phyloP scores from a whole-genome alignment of 306 rosid species.

The Vigna unguiculata region DNA sequence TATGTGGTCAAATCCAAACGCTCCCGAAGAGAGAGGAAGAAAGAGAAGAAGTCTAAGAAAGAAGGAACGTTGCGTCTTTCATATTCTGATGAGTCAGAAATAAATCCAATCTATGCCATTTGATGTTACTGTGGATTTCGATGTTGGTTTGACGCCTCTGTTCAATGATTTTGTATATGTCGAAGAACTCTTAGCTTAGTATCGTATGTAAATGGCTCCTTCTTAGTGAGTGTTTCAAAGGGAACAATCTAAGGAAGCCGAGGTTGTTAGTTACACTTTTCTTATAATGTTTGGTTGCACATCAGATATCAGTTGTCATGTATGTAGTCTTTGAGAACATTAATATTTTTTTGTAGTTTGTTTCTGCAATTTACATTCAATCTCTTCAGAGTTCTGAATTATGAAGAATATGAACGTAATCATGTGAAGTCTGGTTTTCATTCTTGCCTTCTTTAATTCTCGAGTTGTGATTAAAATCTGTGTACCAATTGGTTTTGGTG shows the following conservation, averaged over 20 bases:
- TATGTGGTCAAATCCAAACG: constrained; percentile 75
- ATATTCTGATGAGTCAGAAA: constrained; percentile 75
- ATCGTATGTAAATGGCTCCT: constrained; percentile 39
- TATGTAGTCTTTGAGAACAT: too few species aligned
- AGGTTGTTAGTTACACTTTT: too few species aligned
- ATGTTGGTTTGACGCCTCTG: constrained; percentile 36
- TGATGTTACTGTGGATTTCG: constrained; percentile 23
- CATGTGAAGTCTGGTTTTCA: too few species aligned
- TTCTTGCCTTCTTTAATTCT: too few species aligned
- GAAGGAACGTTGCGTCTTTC: constrained; percentile 44
- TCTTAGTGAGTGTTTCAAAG: constrained; percentile 29
- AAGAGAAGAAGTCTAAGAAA: constrained; percentile 48
- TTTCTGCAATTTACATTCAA: too few species aligned
- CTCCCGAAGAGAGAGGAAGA: constrained; percentile 64
- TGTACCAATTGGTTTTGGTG: too few species aligned
- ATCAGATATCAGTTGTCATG: too few species aligned
- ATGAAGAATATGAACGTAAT: too few species aligned
- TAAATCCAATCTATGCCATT: constrained; percentile 73
- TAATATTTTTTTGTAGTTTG: too few species aligned
- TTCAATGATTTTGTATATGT: constrained; percentile 16
- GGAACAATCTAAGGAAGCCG: not conserved
- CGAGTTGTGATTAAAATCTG: too few species aligned
- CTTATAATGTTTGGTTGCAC: too few species aligned
- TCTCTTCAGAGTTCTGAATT: too few species aligned
- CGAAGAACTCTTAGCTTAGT: constrained; percentile 28